Evolutionary conservation across 768 basidiomycete species (phyloP).

Genomic region (Calocybe gangraenosa): DNA sequence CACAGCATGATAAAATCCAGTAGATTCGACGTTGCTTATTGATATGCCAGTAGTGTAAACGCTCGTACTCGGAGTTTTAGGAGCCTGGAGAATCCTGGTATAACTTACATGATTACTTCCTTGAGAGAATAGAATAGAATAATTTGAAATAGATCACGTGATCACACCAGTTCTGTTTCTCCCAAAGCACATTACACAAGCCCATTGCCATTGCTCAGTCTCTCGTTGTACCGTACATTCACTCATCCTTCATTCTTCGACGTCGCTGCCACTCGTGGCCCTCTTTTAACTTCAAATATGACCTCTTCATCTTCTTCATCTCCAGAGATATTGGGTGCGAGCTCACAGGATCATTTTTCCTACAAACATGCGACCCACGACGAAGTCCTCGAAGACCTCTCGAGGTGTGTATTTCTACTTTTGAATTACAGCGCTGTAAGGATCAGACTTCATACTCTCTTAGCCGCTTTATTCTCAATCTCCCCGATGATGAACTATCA

Average conservation of each 20-base stretch:
- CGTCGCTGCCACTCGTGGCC: conserved; percentile 16
- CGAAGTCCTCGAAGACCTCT: conserved; percentile 87
- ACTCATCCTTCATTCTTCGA: conserved; percentile 8
- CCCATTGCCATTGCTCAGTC: too few species aligned
- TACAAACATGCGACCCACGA: conserved; percentile 77
- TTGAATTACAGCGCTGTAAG: conserved; percentile 5
- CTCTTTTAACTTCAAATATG: conserved; percentile 38
- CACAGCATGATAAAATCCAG: too few species aligned
- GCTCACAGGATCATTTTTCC: conserved; percentile 37
- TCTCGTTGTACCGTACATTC: not conserved
- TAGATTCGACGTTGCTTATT: too few species aligned
- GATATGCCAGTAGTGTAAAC: too few species aligned
- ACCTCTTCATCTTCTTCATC: conserved; percentile 77
- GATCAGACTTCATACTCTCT: conserved; percentile 6
- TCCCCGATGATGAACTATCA: conserved; percentile 88
- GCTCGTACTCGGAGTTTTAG: too few species aligned
- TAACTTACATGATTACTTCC: too few species aligned
- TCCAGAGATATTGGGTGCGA: conserved; percentile 54
- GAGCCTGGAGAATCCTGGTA: too few species aligned
- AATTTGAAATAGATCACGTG: too few species aligned
- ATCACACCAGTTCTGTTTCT: too few species aligned
- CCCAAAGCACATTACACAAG: too few species aligned
- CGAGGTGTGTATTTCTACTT: conserved; percentile 53
- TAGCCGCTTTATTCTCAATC: conserved; percentile 94
- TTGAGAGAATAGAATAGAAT: too few species aligned